Base-by-base conservation (phyloP, 768 basidiomycete genomes). In the Boletus edulis region DNA sequence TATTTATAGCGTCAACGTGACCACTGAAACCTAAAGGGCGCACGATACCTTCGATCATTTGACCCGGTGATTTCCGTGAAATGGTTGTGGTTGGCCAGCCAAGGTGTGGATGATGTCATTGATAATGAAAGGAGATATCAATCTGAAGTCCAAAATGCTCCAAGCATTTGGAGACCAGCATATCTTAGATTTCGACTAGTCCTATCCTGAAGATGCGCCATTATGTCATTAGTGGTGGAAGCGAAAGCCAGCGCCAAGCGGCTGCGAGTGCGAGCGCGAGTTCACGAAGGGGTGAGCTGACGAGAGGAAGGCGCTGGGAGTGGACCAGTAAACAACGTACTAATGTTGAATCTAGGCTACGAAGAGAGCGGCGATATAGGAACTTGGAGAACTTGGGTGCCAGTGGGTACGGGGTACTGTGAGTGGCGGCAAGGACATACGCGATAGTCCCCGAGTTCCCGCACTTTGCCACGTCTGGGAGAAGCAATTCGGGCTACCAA, bases 321-420 rank as follows among this genome's bases (percentile, higher is more conserved):
- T 24, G 24, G 24, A 24, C 24, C 5, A 1, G 24, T 24, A 24
- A 24, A 24, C 4, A 24, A 24, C 24, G 4, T 5, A 24, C 24
- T 24, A 0, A 2, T 20, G 24, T 24, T 24, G 24, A 24, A 24
- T 22, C 32, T 34, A 10, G 24, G 24, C 24, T 24, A 24, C 24
- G 5, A 97, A 96, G 40, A 94, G 76, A 4, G 82, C 79, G 10
- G 92, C 92, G 55, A 82, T 31, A 95, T 80, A 3, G 94, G 92
- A 48, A 88, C 89, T 9, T 91, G 91, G 5, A 95, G 73, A 39
- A 93, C 94, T 92, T 2, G 32, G 32, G 32, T 91, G 18, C n/a
- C n/a, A n/a, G n/a, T 20, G 20, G 43, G 32, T 44, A 41, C 34
- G 41, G 20, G 20, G 1, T 20, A 20, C 20, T 48, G 24, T 34